These are phyloP conservation scores for Salvia splendens DNA, from an alignment of 257 asterid species.

Conservation along the genomic window DNA sequence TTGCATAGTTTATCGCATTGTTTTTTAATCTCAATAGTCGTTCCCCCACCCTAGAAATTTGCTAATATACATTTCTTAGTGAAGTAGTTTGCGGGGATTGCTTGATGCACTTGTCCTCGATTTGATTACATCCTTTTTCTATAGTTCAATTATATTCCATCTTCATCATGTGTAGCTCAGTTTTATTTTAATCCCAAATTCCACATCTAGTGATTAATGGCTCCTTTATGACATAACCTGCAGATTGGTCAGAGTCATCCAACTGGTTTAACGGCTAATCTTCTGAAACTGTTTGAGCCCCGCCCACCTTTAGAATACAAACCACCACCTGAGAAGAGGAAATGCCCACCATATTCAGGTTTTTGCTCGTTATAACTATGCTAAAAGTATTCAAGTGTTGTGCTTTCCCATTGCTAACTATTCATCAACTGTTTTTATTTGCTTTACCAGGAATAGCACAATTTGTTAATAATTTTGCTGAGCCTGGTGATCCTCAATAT, in stretches of 20 bases:
- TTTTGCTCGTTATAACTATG: conserved; percentile 24
- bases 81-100: neutral
- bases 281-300: conserved; percentile 88
- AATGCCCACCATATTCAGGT: conserved; percentile 89
- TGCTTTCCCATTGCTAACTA: conserved; percentile 9
- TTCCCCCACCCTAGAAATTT: too few species aligned
- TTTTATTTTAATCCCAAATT: conserved; percentile 9
- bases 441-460: conserved; percentile 76
- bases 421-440: neutral
- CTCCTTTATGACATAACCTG: conserved; percentile 21
- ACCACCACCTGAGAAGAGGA: conserved; percentile 94
- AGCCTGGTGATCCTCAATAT: conserved; percentile 84
- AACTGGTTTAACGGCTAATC: conserved; percentile 84
- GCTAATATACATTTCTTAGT: neutral
- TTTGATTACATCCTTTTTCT: neutral
- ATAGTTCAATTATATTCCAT: neutral
- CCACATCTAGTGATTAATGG: neutral
- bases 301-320: conserved; percentile 95
- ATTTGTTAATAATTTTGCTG: conserved; percentile 68
- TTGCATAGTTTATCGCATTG: neutral
- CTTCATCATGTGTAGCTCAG: neutral
- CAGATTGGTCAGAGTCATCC: conserved; percentile 99
- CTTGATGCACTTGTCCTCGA: conserved; percentile 2
- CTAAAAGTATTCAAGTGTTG: conserved; percentile 9
- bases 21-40: neutral